Evolutionary conservation across 805 yeast genomes (phyloP), one percentile per base, ranked within the genome.

Genomic region (Yarrowia hollandica): DNA sequence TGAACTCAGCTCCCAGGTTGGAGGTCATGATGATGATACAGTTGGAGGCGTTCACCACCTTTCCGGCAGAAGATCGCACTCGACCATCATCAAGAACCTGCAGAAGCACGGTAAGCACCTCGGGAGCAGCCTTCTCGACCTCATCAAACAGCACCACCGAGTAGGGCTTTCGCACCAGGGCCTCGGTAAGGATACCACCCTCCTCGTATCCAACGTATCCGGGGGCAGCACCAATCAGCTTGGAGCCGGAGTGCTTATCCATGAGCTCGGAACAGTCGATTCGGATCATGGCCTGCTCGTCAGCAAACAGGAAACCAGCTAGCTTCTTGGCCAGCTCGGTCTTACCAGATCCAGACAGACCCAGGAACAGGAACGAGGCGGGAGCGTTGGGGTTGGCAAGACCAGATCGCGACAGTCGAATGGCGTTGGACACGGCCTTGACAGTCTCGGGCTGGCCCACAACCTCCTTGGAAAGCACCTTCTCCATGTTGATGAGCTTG

Each of bases 71-170:
- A 15, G 96, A 87, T 14, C 97, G 90, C 63, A 94, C 84, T 74
- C 97, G 84, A 70, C 99, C 99, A 74, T 94, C 99, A 69, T 94
- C 99, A 62, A 94, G 77, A 75, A 94, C 82, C 74, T 94, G 99
- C 65, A 94, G 79, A 68, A 94, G 78, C 18, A 94, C 86, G 8
- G 97, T 94, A 69, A 92, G 78, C 1, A 94, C 99, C 71, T 92
- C 98, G 1, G 99, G 99, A 6, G 96, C 96, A 15, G 99, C 99
- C 74, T 94, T 94, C 71, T 94, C 99, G 60, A 94, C 96, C 76
- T 94, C 99, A 74, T 94, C 99, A 69, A 94, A 94, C 62, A 94
- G 78, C 37, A 94, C 80, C n/a, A 94, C 99, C 5, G 97, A 89
- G 75, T 94, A 94, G 60, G 99, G 99, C 62, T 86, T 85, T 69